phyloP scores from a whole-genome alignment of 2,329 filamentous ascomycete genomes.

The Macrophomina pseudophaseolina region DNA sequence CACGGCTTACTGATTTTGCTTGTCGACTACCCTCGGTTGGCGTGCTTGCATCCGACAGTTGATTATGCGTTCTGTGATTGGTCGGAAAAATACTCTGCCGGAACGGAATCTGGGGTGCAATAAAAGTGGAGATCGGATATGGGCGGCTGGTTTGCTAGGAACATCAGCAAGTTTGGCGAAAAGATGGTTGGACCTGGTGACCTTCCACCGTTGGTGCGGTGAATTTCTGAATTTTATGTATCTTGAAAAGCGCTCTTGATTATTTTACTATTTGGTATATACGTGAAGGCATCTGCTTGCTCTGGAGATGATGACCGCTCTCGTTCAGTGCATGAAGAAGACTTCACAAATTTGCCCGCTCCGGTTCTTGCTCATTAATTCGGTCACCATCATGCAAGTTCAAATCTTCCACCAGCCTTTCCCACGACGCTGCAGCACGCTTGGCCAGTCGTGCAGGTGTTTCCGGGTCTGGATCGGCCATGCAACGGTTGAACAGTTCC shows the following conservation, averaged over 20 bases:
- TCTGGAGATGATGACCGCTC: too few species aligned
- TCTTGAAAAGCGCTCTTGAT: too few species aligned
- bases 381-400: slow-evolving; percentile 12
- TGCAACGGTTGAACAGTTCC: slow-evolving; percentile 69
- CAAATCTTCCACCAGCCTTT: slow-evolving; percentile 52
- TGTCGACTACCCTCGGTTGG: background rate
- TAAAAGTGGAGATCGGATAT: slow-evolving; percentile 11
- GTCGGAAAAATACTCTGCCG: slow-evolving; percentile 2
- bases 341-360: background rate
- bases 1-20: background rate
- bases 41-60: background rate
- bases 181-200: background rate
- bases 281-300: too few species aligned
- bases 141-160: background rate
- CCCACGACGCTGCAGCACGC: slow-evolving; percentile 59
- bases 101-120: background rate
- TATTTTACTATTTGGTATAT: too few species aligned
- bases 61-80: slow-evolving; percentile 17
- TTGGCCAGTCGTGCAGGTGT: slow-evolving; percentile 62
- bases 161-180: background rate
- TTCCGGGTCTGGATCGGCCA: slow-evolving; percentile 58
- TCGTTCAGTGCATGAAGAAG: background rate
- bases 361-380: background rate
- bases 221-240: background rate
- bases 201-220: background rate